Conservation (phyloP, 805 yeast genomes). For the Lipomyces yamadae region DNA sequence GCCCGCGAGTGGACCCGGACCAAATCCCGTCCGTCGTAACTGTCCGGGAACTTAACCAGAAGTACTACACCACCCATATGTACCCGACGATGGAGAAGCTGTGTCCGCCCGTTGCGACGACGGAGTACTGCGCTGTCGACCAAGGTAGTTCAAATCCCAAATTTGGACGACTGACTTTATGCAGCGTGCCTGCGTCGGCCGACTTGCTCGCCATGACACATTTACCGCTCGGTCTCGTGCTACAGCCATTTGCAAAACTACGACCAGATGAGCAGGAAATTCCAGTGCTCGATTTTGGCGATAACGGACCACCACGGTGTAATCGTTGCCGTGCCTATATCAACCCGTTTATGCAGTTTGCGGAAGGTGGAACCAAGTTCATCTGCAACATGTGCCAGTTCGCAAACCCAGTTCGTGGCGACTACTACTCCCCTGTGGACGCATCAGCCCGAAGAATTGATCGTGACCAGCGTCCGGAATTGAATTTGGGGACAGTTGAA, state of each 20-base stretch:
- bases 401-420: slow-evolving; percentile 68
- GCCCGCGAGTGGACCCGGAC: slow-evolving; percentile 35
- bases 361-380: slow-evolving; percentile 63
- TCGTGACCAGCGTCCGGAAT: slow-evolving; percentile 69
- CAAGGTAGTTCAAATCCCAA: slow-evolving; percentile 87
- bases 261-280: slow-evolving; percentile 56
- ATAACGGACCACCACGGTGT: slow-evolving; percentile 81
- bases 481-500: slow-evolving; percentile 83
- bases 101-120: slow-evolving; percentile 81
- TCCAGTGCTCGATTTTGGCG: slow-evolving; percentile 68
- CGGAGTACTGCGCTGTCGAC: slow-evolving; percentile 70
- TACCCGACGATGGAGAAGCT: slow-evolving; percentile 79
- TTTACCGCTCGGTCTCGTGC: slow-evolving; percentile 78
- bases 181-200: slow-evolving; percentile 78
- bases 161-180: slow-evolving; percentile 76
- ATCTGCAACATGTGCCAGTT: slow-evolving; percentile 87
- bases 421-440: slow-evolving; percentile 68
- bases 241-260: slow-evolving; percentile 81
- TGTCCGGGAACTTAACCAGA: slow-evolving; percentile 44
- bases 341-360: slow-evolving; percentile 78
- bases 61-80: slow-evolving; percentile 48
- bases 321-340: slow-evolving; percentile 88
- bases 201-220: slow-evolving; percentile 68
- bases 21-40: slow-evolving; percentile 49
- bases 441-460: slow-evolving; percentile 67